Evolutionary conservation across 345 rosid genomes (phyloP).

Genomic region (Boechera divaricarpa): DNA sequence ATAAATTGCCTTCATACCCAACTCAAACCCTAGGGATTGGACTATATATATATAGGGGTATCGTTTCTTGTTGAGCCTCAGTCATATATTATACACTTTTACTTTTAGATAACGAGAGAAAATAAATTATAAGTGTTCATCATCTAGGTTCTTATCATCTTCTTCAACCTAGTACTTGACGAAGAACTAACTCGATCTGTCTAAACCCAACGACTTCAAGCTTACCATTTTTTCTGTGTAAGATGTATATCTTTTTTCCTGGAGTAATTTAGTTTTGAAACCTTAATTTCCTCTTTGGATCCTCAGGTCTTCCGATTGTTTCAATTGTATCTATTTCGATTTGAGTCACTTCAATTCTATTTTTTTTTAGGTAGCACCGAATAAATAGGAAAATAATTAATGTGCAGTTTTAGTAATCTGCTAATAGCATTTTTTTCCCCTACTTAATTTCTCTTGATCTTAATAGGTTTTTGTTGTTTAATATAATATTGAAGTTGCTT

Average conservation of each 20-base stretch:
- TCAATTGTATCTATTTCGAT: background rate
- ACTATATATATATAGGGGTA: constrained; percentile 9
- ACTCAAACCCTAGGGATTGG: constrained; percentile 37
- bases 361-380: background rate
- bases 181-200: constrained; percentile 12
- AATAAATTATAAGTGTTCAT: background rate
- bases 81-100: background rate
- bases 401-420: background rate
- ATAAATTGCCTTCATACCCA: constrained; percentile 23
- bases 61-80: constrained; percentile 16
- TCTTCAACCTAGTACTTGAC: background rate
- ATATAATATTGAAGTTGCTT: background rate
- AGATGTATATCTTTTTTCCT: background rate
- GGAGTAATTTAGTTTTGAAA: background rate
- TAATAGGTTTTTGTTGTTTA: background rate
- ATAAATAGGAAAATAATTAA: background rate
- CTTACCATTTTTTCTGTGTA: constrained; percentile 5
- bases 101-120: background rate
- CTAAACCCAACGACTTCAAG: background rate
- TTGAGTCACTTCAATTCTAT: background rate
- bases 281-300: background rate
- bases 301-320: constrained; percentile 8
- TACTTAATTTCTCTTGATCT: constrained; percentile 18
- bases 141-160: constrained; percentile 5
- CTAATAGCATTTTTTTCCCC: background rate